Evolutionary conservation across 768 basidiomycete species (phyloP), one percentile per base, ranked within the genome.

Genomic region (Russula earlei): DNA sequence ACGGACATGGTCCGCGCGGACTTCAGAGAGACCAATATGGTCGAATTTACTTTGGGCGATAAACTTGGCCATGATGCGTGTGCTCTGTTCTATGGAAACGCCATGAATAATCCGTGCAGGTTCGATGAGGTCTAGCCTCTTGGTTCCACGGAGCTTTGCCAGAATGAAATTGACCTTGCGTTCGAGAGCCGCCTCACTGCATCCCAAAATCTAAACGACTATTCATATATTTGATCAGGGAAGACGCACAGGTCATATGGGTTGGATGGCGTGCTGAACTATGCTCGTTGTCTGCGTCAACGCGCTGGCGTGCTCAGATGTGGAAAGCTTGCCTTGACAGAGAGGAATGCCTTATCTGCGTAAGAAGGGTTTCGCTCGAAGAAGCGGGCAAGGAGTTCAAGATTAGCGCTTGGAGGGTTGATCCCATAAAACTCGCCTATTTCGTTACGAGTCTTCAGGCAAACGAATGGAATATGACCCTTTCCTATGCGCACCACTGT

Each of bases 41-140:
- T 75, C 72, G 64, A 84, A 78, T 55, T 78, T 73, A 11, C 82
- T 81, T 59, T 81, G 79, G 20, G 77, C 69, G 52, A 76, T 66
- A 33, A 84, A 68, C 8, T 66, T 69, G 11, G 68, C 70, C 24
- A 85, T 71, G 17, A 67, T 68, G 38, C 66, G 62, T 49, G 76
- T 74, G 17, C 67, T 64, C 10, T 79, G 73, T 63, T 84, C 81
- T 55, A 83, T 64, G 2, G 76, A 57, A 7, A 71, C 59, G 5
- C 68, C 72, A 7, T 63, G 65, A 25, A 80, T 77, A 15, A 79
- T 67, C 9, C 80, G 73, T 2, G 80, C 76, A 15, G 71, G 70
- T 65, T 85, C 71, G 66, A 78, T 86, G 5, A 85, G 66, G 66
- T 87, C 84, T 54, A 85, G 64, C 59, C 74, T 76, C 68, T 80